These are phyloP conservation scores for Linum tenue DNA, from an alignment of 345 rosid genomes.

Conservation along the genomic window DNA sequence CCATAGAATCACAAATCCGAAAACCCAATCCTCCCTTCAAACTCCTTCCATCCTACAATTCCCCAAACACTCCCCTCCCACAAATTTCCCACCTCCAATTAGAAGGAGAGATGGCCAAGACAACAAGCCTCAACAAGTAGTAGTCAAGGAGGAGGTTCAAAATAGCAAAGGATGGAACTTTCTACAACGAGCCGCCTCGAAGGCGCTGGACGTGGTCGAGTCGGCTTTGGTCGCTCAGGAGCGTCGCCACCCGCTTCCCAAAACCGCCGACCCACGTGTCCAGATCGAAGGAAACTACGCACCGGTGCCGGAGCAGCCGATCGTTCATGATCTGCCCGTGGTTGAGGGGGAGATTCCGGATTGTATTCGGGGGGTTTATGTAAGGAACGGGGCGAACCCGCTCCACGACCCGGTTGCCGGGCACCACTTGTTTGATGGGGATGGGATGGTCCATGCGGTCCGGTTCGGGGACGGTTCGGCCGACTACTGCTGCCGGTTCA, in stretches of 20 bases:
- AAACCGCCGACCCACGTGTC: slow-evolving; percentile 55
- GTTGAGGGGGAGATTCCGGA: slow-evolving; percentile 47
- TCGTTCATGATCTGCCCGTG: slow-evolving; percentile 44
- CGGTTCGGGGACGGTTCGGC: slow-evolving; percentile 43
- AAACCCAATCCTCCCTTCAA: slow-evolving; percentile 37
- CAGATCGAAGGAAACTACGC: slow-evolving; percentile 81
- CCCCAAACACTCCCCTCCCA: slow-evolving; percentile 25
- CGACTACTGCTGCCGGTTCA: slow-evolving; percentile 74
- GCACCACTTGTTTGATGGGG: slow-evolving; percentile 86
- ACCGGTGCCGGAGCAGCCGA: slow-evolving; percentile 64
- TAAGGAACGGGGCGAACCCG: slow-evolving; percentile 83
- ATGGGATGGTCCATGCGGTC: slow-evolving; percentile 88
- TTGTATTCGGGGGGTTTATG: slow-evolving; percentile 58
- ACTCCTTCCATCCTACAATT: slow-evolving; percentile 48
- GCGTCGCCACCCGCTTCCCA: slow-evolving; percentile 52
- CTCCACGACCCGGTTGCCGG: slow-evolving; percentile 76
- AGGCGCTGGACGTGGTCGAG: slow-evolving; percentile 52
- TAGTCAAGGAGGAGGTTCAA: background rate
- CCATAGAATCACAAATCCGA: slow-evolving; percentile 19
- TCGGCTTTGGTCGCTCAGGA: slow-evolving; percentile 47
- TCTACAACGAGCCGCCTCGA: slow-evolving; percentile 45
- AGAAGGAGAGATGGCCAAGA: no score
- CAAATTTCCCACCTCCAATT: background rate
- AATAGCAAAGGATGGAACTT: slow-evolving; percentile 32
- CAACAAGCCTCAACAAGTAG: background rate